Base-by-base conservation (phyloP, 352 stramenopile species). In the Phytophthora litchii region DNA sequence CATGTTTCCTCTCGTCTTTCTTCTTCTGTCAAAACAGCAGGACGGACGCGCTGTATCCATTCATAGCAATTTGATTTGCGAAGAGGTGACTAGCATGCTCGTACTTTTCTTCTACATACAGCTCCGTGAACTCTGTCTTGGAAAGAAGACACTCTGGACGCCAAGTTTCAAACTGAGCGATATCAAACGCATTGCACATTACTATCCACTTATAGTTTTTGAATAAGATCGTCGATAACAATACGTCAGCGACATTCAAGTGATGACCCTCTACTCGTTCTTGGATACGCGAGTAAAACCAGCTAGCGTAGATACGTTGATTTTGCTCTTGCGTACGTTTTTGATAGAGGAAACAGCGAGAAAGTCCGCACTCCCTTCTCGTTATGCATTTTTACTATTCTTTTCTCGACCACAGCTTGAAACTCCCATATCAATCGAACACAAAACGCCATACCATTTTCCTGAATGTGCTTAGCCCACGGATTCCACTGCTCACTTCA, bases 81-180 rank as follows among this genome's bases (percentile, higher is more conserved):
- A 66, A 63, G 38, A 71, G 44, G 13, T 54, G 50, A 41, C 55
- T 62, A 3, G 62, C 55, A 19, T 60, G 42, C 3, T 56, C 35
- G 9, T 60, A 58, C 40, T 71, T 60, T 4, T 58, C 20, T 14
- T 54, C 47, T 2, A 53, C 16, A 8, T 12, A 19, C 36, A 69
- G 19, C 1, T 35, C 0, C 8, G 11, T 0, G 17, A 69, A 69
- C 17, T 59, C 50, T 13, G 4, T 1, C 16, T 62, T 61, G 29
- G 36, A 12, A 1, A 70, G 14, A 11, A 23, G 19, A 27, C 40
- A 48, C 1, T 60, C 34, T 4, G 43, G 32, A 20, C 1, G 1
- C 40, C 51, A 54, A 3, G 50, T 63, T 53, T 66, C 38, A 32
- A 63, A 60, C 4, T 20, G 5, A 34, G 35, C 23, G 3, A 67